Conservation (phyloP, 202 grass and related monocot species). For the Hordeum pubiflorum region DNA sequence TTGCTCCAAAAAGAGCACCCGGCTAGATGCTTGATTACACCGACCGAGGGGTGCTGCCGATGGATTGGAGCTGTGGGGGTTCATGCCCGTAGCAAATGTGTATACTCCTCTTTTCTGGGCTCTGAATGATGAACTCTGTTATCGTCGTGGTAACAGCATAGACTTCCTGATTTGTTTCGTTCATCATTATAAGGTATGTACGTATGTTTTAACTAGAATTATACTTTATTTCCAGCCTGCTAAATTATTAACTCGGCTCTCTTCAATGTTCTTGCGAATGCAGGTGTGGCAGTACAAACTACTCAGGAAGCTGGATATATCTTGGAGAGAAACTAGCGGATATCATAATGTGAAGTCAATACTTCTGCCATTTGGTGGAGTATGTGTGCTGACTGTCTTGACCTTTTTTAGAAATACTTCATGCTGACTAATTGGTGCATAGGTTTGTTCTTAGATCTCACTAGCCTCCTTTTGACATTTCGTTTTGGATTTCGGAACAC, state of each 20-base stretch:
- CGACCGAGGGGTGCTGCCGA: background rate
- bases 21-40: background rate
- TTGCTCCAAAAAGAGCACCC: background rate
- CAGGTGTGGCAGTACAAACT: conserved; percentile 12
- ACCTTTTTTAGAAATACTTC: background rate
- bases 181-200: conserved; percentile 19
- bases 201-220: background rate
- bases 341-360: background rate
- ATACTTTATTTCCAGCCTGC: background rate
- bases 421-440: background rate
- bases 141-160: background rate
- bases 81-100: background rate
- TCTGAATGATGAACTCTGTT: background rate
- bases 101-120: background rate
- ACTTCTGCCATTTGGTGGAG: background rate
- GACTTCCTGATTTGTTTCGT: background rate
- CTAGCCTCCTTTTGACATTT: background rate
- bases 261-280: background rate
- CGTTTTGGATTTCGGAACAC: background rate
- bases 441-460: background rate
- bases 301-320: conserved; percentile 1
- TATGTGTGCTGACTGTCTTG: background rate
- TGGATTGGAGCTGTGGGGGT: background rate
- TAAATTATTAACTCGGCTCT: background rate
- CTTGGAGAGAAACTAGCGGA: background rate